Conservation (phyloP, 805 yeast species). For the Kluyveromyces lactis region DNA sequence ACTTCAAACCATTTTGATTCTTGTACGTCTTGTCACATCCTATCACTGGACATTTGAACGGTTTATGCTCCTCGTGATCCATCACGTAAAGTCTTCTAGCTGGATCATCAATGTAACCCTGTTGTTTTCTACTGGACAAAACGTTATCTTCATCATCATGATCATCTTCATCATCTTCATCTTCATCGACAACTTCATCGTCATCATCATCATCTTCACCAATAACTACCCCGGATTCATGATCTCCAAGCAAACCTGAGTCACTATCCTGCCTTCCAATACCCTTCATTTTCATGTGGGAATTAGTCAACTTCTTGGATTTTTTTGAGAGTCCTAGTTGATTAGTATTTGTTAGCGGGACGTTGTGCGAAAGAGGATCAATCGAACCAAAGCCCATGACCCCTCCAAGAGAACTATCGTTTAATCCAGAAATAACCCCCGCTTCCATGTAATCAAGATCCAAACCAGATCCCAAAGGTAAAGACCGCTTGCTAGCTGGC, state of each 20-base stretch:
- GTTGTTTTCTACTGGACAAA: constrained; percentile 20
- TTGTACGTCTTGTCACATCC: constrained; percentile 97
- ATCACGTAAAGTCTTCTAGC: constrained; percentile 89
- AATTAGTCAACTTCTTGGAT: not conserved
- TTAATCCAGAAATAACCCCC: not conserved
- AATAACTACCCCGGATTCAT: not conserved
- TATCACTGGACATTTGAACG: constrained; percentile 94
- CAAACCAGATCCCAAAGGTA: constrained; percentile 1
- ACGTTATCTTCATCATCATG: constrained; percentile 7
- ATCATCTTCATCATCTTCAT: constrained; percentile 19
- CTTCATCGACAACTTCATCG: constrained; percentile 6
- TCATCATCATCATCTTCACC: constrained; percentile 2
- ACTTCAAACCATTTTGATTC: constrained; percentile 94
- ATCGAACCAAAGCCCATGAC: constrained; percentile 47
- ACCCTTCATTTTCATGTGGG: not conserved
- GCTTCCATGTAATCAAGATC: constrained; percentile 2
- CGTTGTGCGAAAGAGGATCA: not conserved
- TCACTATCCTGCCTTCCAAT: not conserved
- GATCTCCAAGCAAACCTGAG: not conserved
- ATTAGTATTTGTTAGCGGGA: not conserved
- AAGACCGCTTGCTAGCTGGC: not conserved
- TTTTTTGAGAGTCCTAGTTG: constrained; percentile 1
- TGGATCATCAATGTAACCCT: constrained; percentile 91
- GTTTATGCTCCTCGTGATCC: constrained; percentile 87
- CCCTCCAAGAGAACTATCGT: constrained; percentile 23